phyloP scores from a whole-genome alignment of 768 basidiomycete species.

The Fomitopsis serialis region DNA sequence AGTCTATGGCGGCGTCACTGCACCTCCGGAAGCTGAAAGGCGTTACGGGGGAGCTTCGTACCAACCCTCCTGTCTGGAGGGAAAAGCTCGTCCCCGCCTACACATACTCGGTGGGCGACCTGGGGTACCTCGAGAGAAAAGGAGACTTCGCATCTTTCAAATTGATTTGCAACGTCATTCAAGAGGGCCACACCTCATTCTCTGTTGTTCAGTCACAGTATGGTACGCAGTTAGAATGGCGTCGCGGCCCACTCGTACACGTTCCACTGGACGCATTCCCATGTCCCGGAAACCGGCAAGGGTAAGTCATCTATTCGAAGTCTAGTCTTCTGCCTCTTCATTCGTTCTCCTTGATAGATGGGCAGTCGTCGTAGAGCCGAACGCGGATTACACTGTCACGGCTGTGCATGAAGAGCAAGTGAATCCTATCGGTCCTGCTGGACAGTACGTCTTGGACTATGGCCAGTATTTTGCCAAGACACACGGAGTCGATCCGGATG shows the following conservation, averaged over 20 bases:
- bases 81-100: conserved; percentile 34
- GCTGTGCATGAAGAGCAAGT: conserved; percentile 30
- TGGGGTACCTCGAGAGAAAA: conserved; percentile 36
- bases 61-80: conserved; percentile 37
- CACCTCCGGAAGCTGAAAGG: conserved; percentile 34
- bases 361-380: conserved; percentile 36
- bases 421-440: conserved; percentile 28
- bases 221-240: conserved; percentile 36
- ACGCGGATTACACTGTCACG: conserved; percentile 32
- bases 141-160: conserved; percentile 34
- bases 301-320: conserved; percentile 17
- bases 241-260: conserved; percentile 23
- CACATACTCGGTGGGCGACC: conserved; percentile 38
- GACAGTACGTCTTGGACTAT: conserved; percentile 31
- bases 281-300: conserved; percentile 27
- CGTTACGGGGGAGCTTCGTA: conserved; percentile 28
- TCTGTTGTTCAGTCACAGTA: conserved; percentile 16
- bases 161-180: conserved; percentile 32
- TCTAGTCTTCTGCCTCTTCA: background rate
- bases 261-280: conserved; percentile 30
- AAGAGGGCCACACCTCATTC: conserved; percentile 23
- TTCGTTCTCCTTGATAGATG: conserved; percentile 27
- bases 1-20: conserved; percentile 12
- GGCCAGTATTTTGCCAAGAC: conserved; percentile 27
- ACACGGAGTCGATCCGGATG: conserved; percentile 33